Evolutionary conservation across 169 alveolate species (phyloP).

Genomic region (Theileria parva): DNA sequence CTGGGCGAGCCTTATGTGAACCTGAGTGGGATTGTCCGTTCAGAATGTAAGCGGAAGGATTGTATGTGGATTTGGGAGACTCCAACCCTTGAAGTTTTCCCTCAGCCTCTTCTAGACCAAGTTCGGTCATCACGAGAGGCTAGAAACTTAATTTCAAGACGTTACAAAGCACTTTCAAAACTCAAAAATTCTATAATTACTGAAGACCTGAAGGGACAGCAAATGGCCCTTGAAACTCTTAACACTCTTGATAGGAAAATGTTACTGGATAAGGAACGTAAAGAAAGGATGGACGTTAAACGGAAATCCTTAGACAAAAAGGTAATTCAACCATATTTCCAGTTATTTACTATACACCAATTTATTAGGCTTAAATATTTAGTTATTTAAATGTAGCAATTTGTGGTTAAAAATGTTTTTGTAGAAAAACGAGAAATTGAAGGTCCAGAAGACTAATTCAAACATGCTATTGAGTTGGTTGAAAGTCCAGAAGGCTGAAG

Average conservation of each 20-base stretch:
- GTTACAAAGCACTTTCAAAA: conserved; percentile 45
- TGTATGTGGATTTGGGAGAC: conserved; percentile 69
- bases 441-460: conserved; percentile 22
- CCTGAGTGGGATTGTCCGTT: background rate
- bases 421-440: conserved; percentile 9
- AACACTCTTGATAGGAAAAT: conserved; percentile 40
- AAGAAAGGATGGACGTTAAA: conserved; percentile 35
- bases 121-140: conserved; percentile 48
- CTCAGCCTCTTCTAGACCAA: conserved; percentile 22
- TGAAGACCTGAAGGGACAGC: conserved; percentile 22
- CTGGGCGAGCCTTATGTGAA: conserved; percentile 47
- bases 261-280: conserved; percentile 46
- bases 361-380: background rate
- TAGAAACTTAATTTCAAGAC: conserved; percentile 46
- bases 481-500: conserved; percentile 13
- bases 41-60: conserved; percentile 38
- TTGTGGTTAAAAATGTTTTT: background rate
- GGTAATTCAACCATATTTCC: background rate
- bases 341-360: background rate
- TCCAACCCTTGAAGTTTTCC: conserved; percentile 53
- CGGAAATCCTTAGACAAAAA: conserved; percentile 16
- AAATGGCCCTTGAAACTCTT: conserved; percentile 40
- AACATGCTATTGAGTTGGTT: conserved; percentile 63
- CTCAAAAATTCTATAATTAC: conserved; percentile 29
- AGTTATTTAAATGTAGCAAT: background rate